Percentiles rank a stretch among this genome's conserved stretches.
These are phyloP conservation scores for Beauveria australis DNA, from an alignment of 2,329 filamentous ascomycete genomes.

Conservation along the genomic window DNA sequence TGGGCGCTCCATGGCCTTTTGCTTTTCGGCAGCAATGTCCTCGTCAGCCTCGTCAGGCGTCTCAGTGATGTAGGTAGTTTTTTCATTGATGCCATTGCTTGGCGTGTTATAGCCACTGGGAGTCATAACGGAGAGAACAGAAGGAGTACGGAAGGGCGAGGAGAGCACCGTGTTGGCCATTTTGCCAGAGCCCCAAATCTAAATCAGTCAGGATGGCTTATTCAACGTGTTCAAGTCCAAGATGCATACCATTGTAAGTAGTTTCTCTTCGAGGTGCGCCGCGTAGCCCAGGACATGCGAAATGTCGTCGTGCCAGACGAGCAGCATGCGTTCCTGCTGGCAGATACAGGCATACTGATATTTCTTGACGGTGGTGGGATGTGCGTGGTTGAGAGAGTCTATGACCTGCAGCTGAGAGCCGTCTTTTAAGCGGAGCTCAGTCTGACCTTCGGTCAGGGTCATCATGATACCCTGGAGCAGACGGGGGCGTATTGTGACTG, in stretches of 20 bases:
- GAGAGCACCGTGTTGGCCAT: not conserved
- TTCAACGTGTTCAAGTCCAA: conserved; percentile 11
- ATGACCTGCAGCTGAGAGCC: conserved; percentile 37
- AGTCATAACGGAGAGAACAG: not conserved
- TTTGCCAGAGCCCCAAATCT: conserved; percentile 9
- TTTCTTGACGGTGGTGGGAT: conserved; percentile 31
- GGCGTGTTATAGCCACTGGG: conserved; percentile 7
- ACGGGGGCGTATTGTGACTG: conserved; percentile 40
- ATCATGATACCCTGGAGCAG: conserved; percentile 37
- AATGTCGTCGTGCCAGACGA: conserved; percentile 36
- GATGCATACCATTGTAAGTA: conserved; percentile 25
- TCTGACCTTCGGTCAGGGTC: conserved; percentile 30
- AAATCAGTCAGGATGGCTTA: conserved; percentile 12
- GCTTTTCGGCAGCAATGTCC: conserved; percentile 14
- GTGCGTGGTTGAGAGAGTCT: conserved; percentile 31
- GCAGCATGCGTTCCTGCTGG: conserved; percentile 30
- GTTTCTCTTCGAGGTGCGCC: conserved; percentile 24
- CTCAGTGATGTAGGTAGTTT: conserved; percentile 10
- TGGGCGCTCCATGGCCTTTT: conserved; percentile 17
- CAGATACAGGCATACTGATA: conserved; percentile 36
- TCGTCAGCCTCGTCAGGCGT: conserved; percentile 15
- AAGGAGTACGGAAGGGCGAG: not conserved
- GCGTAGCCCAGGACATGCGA: conserved; percentile 31
- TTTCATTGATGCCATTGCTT: conserved; percentile 12
- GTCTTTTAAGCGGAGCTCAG: conserved; percentile 31